phyloP scores from a whole-genome alignment of 192 early-diverging fungal species.

The Jimgerdemannia flammicorona region DNA sequence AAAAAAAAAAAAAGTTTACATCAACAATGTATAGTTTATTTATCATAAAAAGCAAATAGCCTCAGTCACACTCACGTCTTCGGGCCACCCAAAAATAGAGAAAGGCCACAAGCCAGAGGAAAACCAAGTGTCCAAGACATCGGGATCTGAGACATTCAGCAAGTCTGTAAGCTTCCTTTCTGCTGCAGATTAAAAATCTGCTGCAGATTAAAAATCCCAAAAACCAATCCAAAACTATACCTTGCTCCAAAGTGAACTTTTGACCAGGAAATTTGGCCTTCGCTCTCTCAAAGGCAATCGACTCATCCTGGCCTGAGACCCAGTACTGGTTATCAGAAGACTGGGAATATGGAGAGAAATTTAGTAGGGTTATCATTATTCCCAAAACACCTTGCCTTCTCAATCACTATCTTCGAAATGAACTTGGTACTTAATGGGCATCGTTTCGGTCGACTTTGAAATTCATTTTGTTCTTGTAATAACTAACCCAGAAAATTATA shows the following conservation, averaged over 20 bases:
- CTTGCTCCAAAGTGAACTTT: constrained; percentile 81
- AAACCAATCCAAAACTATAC: background rate
- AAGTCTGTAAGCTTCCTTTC: too few relatives aligned
- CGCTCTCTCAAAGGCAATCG: constrained; percentile 73
- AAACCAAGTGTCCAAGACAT: constrained; percentile 99
- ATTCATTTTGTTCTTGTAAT: background rate
- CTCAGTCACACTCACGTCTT: constrained; percentile 49
- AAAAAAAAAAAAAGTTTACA: too few relatives aligned
- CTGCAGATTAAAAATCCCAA: background rate
- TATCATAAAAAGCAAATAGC: too few relatives aligned
- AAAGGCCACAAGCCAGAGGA: constrained; percentile 99
- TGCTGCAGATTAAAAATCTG: background rate
- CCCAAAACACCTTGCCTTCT: too few relatives aligned
- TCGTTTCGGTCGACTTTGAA: too few relatives aligned
- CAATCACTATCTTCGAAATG: too few relatives aligned
- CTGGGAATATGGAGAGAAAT: constrained; percentile 27
- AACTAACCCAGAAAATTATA: background rate
- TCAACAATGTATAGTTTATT: too few relatives aligned
- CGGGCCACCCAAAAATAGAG: constrained; percentile 96
- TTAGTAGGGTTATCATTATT: too few relatives aligned
- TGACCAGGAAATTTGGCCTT: constrained; percentile 74
- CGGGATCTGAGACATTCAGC: constrained; percentile 55
- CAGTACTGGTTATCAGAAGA: constrained; percentile 67
- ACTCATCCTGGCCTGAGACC: constrained; percentile 81
- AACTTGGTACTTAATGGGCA: too few relatives aligned